Conservation (phyloP, 805 yeast genomes). For the Hanseniaspora jakobsenii region DNA sequence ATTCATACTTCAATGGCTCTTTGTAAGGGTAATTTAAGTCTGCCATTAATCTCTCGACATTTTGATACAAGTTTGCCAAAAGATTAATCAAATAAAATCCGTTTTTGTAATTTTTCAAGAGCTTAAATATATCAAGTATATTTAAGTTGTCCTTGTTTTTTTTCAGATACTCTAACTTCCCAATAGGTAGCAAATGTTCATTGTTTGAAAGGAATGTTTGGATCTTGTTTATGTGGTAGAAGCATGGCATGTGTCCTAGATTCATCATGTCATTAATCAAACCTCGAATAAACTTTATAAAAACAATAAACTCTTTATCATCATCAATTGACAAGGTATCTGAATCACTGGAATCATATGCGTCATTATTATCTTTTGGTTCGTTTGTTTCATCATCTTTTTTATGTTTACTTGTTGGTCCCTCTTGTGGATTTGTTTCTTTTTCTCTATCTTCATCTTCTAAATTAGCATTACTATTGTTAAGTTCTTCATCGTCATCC, state of each 20-base stretch:
- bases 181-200: not conserved
- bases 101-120: not conserved
- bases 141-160: not conserved
- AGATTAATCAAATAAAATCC: not conserved
- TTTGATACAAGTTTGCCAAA: not conserved
- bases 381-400: not conserved
- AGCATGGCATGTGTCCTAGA: not conserved
- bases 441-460: too few species aligned
- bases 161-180: not conserved
- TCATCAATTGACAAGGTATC: not conserved
- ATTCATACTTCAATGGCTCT: not conserved
- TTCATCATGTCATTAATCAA: not conserved
- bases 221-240: not conserved
- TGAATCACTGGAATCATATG: not conserved
- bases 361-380: not conserved
- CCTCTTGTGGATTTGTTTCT: too few species aligned
- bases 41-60: not conserved
- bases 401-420: too few species aligned
- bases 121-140: not conserved
- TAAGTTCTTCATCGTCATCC: not conserved
- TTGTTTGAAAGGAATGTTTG: not conserved
- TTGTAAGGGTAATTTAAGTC: constrained; percentile 4
- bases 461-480: too few species aligned
- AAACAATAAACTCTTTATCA: not conserved
- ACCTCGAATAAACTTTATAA: not conserved